phyloP scores from a whole-genome alignment of 371 early-diverging fungal species.

The Capniomyces stellatus region DNA sequence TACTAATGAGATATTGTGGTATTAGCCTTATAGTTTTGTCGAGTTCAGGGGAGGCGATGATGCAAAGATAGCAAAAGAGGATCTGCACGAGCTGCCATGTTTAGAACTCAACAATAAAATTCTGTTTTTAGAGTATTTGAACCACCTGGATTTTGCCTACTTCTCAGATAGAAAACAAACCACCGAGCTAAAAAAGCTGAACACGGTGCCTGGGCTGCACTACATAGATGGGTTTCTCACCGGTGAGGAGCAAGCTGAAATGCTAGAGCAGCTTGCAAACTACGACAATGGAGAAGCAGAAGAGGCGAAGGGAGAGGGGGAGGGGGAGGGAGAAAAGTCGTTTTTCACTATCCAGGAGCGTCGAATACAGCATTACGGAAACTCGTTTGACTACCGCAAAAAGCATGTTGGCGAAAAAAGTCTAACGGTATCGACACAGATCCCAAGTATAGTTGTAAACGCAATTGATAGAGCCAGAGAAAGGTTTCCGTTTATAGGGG shows the following conservation, averaged over 20 bases:
- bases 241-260: conserved; percentile 14
- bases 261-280: conserved; percentile 7
- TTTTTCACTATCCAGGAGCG: conserved; percentile 26
- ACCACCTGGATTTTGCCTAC: conserved; percentile 8
- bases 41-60: conserved; percentile 8
- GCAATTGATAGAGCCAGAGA: conserved; percentile 13
- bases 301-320: neutral
- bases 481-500: neutral
- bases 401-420: conserved; percentile 18
- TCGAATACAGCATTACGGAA: conserved; percentile 29
- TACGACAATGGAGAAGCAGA: neutral
- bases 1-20: neutral
- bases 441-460: conserved; percentile 20
- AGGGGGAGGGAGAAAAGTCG: neutral
- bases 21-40: conserved; percentile 15
- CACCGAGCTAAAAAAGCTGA: neutral
- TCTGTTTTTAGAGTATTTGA: conserved; percentile 14
- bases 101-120: conserved; percentile 5
- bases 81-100: conserved; percentile 9
- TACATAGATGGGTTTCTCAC: conserved; percentile 23
- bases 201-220: conserved; percentile 19
- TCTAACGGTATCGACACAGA: conserved; percentile 3
- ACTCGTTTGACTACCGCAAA: conserved; percentile 24
- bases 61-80: conserved; percentile 6
- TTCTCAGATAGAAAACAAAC: conserved; percentile 1